A percentile compares a stretch with the other conserved stretches of the same genome.
Evolutionary conservation across 306 rosid genomes (phyloP).

Genomic region (Astragalus membranaceus): DNA sequence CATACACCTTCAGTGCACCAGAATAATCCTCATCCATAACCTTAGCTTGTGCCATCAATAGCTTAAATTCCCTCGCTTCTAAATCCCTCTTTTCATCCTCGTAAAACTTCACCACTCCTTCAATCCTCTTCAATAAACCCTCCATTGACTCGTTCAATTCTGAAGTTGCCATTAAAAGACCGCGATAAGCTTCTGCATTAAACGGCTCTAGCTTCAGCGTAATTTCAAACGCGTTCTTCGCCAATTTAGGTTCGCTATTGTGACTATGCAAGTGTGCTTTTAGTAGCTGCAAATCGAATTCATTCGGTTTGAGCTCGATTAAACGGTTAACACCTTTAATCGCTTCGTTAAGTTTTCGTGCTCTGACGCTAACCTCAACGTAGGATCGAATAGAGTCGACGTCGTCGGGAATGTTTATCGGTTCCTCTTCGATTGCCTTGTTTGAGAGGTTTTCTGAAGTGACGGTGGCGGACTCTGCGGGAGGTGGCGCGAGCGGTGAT

Average conservation of each 20-base stretch:
- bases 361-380: conserved; percentile 43
- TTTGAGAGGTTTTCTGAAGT: background rate
- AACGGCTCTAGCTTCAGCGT: conserved; percentile 51
- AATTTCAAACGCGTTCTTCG: conserved; percentile 45
- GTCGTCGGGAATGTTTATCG: conserved; percentile 21
- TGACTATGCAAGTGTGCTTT: conserved; percentile 60
- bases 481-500: conserved; percentile 38
- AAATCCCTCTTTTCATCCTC: conserved; percentile 37
- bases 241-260: conserved; percentile 40
- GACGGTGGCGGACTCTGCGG: conserved; percentile 21
- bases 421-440: conserved; percentile 29
- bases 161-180: conserved; percentile 52
- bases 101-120: conserved; percentile 43
- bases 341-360: conserved; percentile 50
- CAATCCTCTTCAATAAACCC: conserved; percentile 39
- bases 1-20: conserved; percentile 67
- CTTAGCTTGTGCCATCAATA: conserved; percentile 65
- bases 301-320: conserved; percentile 61
- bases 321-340: conserved; percentile 44
- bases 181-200: conserved; percentile 64
- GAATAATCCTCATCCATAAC: conserved; percentile 60
- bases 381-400: conserved; percentile 47
- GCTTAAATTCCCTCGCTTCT: conserved; percentile 82
- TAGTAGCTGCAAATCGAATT: conserved; percentile 52
- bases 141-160: conserved; percentile 30